Evolutionary conservation across 2,329 filamentous ascomycete species (phyloP).

Genomic region (Monosporascus ibericus): DNA sequence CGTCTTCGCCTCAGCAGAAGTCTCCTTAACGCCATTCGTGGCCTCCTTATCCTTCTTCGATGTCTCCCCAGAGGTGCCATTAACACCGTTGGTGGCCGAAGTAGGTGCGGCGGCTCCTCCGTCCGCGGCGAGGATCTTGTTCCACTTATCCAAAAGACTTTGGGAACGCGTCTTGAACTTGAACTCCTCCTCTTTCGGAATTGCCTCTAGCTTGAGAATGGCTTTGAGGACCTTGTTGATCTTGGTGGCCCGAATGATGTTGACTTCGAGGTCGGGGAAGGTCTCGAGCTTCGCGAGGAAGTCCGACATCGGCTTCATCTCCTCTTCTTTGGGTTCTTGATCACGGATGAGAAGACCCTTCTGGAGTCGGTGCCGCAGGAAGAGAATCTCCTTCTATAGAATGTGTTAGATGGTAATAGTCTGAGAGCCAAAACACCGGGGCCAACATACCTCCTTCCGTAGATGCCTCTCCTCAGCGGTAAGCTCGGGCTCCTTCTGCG

Average conservation of each 20-base stretch:
- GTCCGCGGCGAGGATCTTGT: constrained; percentile 66
- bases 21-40: constrained; percentile 25
- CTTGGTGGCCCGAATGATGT: constrained; percentile 86
- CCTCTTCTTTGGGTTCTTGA: constrained; percentile 76
- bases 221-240: constrained; percentile 98
- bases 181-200: constrained; percentile 84
- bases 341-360: constrained; percentile 87
- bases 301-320: constrained; percentile 73
- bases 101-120: constrained; percentile 32
- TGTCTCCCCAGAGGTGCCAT: constrained; percentile 32
- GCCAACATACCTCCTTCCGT: constrained; percentile 51
- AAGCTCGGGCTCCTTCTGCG: constrained; percentile 50
- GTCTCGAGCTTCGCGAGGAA: constrained; percentile 76
- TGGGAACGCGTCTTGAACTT: constrained; percentile 82
- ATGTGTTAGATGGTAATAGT: background rate
- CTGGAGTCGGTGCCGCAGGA: constrained; percentile 89
- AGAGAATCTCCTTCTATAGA: constrained; percentile 72
- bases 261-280: constrained; percentile 73
- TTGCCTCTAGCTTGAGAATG: constrained; percentile 78
- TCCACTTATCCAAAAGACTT: constrained; percentile 81
- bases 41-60: constrained; percentile 26
- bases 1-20: constrained; percentile 20
- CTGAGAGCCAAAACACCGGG: constrained; percentile 19
- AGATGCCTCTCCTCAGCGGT: constrained; percentile 50
- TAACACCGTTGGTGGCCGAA: constrained; percentile 40